Conservation (phyloP, 1,284 basidiomycete genomes). For the Malassezia psittaci region DNA sequence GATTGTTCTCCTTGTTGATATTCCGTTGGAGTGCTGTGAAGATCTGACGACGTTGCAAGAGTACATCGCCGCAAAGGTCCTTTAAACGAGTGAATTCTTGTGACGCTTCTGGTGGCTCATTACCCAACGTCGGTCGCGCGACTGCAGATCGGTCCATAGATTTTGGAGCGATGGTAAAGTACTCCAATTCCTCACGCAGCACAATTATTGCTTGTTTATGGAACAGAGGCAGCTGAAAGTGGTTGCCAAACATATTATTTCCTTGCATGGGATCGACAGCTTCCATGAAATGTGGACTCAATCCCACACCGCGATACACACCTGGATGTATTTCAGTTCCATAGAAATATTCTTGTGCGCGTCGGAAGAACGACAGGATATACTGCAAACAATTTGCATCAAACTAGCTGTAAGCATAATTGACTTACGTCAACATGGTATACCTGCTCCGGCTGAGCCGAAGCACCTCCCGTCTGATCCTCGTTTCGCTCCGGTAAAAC, state of each 20-base stretch:
- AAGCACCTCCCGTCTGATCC: conserved; percentile 53
- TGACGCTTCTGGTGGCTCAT: conserved; percentile 9
- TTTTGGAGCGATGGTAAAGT: conserved; percentile 73
- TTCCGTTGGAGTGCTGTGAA: conserved; percentile 97
- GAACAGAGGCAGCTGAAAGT: conserved; percentile 58
- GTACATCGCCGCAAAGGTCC: conserved; percentile 59
- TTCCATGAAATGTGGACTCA: conserved; percentile 35
- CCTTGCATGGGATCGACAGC: conserved; percentile 34
- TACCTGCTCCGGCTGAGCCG: conserved; percentile 76
- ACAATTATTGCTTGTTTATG: conserved; percentile 98
- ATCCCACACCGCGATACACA: conserved; percentile 53
- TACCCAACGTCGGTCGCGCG: not conserved
- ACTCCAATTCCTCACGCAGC: conserved; percentile 92
- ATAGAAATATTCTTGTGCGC: conserved; percentile 80
- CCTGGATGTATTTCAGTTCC: conserved; percentile 67
- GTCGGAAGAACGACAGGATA: conserved; percentile 80
- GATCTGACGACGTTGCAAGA: conserved; percentile 81
- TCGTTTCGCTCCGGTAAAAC: conserved; percentile 58
- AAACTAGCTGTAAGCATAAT: conserved; percentile 57
- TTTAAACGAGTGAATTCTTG: conserved; percentile 23
- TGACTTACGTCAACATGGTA: conserved; percentile 84
- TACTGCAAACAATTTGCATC: conserved; percentile 92
- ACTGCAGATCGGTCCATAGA: not conserved
- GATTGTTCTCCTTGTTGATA: conserved; percentile 97
- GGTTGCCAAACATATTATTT: conserved; percentile 5